These are phyloP conservation scores for Musa beccarii DNA, from an alignment of 176 grass and related monocot species.

Conservation along the genomic window DNA sequence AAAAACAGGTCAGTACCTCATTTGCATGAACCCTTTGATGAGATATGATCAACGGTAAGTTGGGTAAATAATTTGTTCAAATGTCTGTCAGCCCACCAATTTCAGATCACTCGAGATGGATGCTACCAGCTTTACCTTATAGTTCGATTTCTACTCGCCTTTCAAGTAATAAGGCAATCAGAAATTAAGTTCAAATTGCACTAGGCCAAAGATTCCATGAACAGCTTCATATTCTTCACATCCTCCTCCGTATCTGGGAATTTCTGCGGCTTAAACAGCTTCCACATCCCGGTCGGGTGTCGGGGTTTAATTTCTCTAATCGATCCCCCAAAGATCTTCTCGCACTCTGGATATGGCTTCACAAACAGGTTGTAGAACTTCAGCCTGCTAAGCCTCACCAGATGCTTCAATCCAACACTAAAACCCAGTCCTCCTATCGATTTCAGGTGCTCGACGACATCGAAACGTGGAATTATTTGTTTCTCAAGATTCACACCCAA, in stretches of 20 bases:
- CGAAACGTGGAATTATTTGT: conserved; percentile 59
- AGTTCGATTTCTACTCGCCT: neutral
- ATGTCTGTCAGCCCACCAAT: neutral
- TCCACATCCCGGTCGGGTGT: conserved; percentile 55
- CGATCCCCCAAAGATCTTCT: conserved; percentile 51
- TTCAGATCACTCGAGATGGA: neutral
- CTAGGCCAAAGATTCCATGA: conserved; percentile 46
- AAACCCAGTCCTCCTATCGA: conserved; percentile 38
- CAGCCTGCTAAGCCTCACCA: conserved; percentile 54
- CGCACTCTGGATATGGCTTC: conserved; percentile 74
- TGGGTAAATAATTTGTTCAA: neutral
- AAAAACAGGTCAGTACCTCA: too few species aligned
- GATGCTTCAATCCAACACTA: conserved; percentile 72
- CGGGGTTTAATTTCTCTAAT: conserved; percentile 22
- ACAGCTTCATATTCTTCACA: conserved; percentile 49
- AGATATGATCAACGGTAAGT: too few species aligned
- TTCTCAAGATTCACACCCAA: conserved; percentile 72
- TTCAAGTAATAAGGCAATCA: neutral
- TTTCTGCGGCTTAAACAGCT: conserved; percentile 56
- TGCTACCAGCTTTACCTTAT: neutral
- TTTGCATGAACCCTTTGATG: too few species aligned
- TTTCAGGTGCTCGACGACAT: conserved; percentile 59
- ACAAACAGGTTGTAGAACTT: conserved; percentile 81
- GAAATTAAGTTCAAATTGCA: too few species aligned
- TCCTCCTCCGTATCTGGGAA: conserved; percentile 36